Evolutionary conservation across 2,329 filamentous ascomycete species (phyloP).

Genomic region (Fusarium nelsonii): DNA sequence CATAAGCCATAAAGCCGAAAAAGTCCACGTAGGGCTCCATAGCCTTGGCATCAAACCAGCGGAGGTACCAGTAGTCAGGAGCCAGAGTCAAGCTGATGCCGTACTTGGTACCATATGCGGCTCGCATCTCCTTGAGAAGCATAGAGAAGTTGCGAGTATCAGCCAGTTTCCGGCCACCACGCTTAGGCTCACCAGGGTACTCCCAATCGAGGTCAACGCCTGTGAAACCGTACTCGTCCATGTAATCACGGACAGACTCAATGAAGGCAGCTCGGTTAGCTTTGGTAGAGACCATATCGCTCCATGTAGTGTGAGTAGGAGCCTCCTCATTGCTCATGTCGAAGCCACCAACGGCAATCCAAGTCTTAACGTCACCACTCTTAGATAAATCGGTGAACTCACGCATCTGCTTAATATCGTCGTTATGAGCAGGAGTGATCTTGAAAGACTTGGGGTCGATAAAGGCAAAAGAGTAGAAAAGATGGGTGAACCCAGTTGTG

Average conservation of each 20-base stretch:
- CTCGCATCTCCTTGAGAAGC: constrained; percentile 53
- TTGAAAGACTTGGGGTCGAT: constrained; percentile 50
- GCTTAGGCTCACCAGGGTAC: constrained; percentile 52
- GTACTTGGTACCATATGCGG: constrained; percentile 49
- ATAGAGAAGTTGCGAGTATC: constrained; percentile 55
- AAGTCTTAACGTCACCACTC: constrained; percentile 48
- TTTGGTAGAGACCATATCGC: constrained; percentile 40
- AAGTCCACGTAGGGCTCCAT: constrained; percentile 55
- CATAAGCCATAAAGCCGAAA: constrained; percentile 55
- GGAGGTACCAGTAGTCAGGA: constrained; percentile 53
- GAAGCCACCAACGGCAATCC: constrained; percentile 59
- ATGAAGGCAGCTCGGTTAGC: constrained; percentile 54
- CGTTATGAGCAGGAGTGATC: constrained; percentile 26
- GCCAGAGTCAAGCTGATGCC: constrained; percentile 57
- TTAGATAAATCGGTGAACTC: constrained; percentile 44
- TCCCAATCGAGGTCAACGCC: constrained; percentile 63
- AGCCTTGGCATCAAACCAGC: constrained; percentile 52
- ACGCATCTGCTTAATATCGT: constrained; percentile 1
- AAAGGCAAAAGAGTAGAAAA: constrained; percentile 50
- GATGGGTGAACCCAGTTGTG: constrained; percentile 46
- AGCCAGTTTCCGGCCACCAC: constrained; percentile 50
- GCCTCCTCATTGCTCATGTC: constrained; percentile 53
- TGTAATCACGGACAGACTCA: constrained; percentile 43
- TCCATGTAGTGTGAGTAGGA: constrained; percentile 46
- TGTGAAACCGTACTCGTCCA: constrained; percentile 38